These are phyloP conservation scores for Teunomyces kruisii DNA, from an alignment of 805 yeast genomes.

Conservation along the genomic window DNA sequence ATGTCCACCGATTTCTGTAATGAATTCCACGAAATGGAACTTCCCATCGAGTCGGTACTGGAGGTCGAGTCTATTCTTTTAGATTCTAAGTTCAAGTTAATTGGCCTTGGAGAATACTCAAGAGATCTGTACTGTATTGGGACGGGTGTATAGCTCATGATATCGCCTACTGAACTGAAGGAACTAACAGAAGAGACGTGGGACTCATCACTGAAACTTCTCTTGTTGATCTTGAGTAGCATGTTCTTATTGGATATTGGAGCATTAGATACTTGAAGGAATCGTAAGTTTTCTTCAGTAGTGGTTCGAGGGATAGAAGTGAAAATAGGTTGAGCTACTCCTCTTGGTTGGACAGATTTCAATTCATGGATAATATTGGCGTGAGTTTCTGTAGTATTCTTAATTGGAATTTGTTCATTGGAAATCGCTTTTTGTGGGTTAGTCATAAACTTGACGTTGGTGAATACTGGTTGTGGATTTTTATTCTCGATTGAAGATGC, in stretches of 20 bases:
- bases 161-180: constrained; percentile 35
- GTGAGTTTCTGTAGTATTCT: background rate
- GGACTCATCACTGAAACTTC: constrained; percentile 38
- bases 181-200: constrained; percentile 38
- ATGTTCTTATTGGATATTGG: background rate
- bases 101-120: background rate
- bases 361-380: background rate
- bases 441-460: constrained; percentile 4
- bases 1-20: constrained; percentile 27
- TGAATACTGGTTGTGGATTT: background rate
- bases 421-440: constrained; percentile 1
- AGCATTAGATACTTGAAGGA: background rate
- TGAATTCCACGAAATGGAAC: constrained; percentile 26
- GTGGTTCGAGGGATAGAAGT: background rate
- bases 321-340: background rate
- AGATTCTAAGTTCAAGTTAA: background rate
- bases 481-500: background rate
- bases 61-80: constrained; percentile 6
- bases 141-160: constrained; percentile 16
- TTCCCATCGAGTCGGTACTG: constrained; percentile 8
- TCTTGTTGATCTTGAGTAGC: constrained; percentile 13
- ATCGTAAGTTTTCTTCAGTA: background rate
- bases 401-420: background rate
- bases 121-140: constrained; percentile 3
- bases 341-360: background rate